Evolutionary conservation across 768 basidiomycete species (phyloP), one percentile per base, ranked within the genome.

Genomic region (Termitomyces bulborhizus): DNA sequence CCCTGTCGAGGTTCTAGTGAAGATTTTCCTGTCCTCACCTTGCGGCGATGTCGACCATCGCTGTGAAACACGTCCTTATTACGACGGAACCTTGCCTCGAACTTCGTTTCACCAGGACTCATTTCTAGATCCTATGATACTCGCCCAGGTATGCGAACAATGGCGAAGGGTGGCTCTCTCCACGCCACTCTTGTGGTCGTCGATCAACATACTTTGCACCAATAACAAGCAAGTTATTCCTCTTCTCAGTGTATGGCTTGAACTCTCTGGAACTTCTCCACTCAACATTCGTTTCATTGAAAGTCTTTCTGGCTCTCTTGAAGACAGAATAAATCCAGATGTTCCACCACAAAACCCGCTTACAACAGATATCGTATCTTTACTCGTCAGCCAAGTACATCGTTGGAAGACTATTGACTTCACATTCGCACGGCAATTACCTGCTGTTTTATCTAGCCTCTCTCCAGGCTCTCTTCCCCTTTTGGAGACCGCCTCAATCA

Each of bases 331-430:
- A 16, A 4, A 37, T 26, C 16, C 37, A 36, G 18, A 42, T 11
- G 36, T 16, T 16, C 6, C 44, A 2, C 44, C 32, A 21, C 45
- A 48, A 36, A 36, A 37, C 8, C 43, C 53, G 12, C 27, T 51
- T 31, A 49, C 41, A 12, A 18, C 12, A 29, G 55, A 54, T 0
- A 42, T 60, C 44, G 42, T 60, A 12, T 46, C 59, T 6, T 45
- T 57, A 13, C 55, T 60, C 15, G 42, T 54, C 31, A 26, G 31
- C 3, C 52, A 57, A 44, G 26, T 45, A 2, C 34, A 47, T 26
- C 59, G 53, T 40, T 60, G 59, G 55, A 57, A 60, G 34, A 27
- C 32, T 12, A 54, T 57, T 26, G 45, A 60, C 24, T 54, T 60
- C 24, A 32, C 48, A 18, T 57, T 54, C 21, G 39, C 50, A 16